Base-by-base conservation (phyloP, 176 grass and related monocot genomes). In the Tuctoria greenei region DNA sequence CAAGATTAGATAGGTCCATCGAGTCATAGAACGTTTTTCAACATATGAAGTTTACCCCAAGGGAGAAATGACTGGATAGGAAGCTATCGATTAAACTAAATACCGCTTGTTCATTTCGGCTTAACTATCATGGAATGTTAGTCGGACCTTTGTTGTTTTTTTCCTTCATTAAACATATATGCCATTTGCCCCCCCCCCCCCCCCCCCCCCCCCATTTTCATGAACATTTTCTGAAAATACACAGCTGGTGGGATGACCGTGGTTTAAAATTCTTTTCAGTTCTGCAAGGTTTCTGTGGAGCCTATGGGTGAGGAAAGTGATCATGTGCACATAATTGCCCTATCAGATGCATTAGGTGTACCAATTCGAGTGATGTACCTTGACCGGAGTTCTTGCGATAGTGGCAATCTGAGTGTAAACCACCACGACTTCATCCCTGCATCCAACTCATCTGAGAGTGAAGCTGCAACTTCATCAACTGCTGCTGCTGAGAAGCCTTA, bases 301-400 rank as follows among this genome's bases (percentile, higher is more conserved):
- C 95, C 95, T 57, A 99, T 99, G 95, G 92, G 89, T 4, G 95
- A 99, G 82, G 95, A 99, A 88, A 95, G 95, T 46, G 95, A 99
- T 24, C 78, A 92, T 81, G 87, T 99, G 56, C 91, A 95, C 73
- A 88, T 99, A 72, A 99, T 81, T 63, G 95, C 95, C 62, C 82
- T 99, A 45, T 95, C 82, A 18, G 84, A 92, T 79, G 91, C 95
- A n/a, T 84, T 99, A 60, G 95, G 92, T 34, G 95, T 99, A 11
- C 85, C 95, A 49, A 95, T 99, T 77, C 95, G 91, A 18, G 95
- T 99, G 70, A 88, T 95, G 76, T 95, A 92, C 72, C 85, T 99
- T 20, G 89, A 99, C 25, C 64, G 89, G 51, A 92, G 87, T 79
- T 92, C 89, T 3, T 92, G 84, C 13, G 85, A 92, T 47, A 41